Percentiles rank a stretch among this genome's conserved stretches.
Conservation (phyloP, 2,329 filamentous ascomycete species). For the Fusarium xylarioides region DNA sequence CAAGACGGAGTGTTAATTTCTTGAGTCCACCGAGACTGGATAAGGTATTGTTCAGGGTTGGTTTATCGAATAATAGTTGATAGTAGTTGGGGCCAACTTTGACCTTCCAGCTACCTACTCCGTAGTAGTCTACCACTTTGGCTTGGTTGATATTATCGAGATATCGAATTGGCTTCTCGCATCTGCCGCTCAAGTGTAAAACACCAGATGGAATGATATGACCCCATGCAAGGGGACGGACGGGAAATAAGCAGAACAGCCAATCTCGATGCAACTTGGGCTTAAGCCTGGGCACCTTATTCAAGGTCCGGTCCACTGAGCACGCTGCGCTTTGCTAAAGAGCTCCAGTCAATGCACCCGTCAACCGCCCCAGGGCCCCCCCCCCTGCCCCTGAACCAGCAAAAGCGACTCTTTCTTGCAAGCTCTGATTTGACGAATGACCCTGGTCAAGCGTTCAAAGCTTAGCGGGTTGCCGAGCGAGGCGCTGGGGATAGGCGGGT, state of each 20-base stretch:
- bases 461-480: conserved; percentile 37
- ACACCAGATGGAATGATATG: conserved; percentile 10
- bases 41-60: conserved; percentile 1
- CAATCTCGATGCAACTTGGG: conserved; percentile 38
- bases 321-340: conserved; percentile 11
- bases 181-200: conserved; percentile 9
- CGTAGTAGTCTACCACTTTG: not conserved
- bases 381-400: conserved; percentile 38
- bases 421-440: conserved; percentile 28
- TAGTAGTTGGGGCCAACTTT: not conserved
- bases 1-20: conserved; percentile 39
- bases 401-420: conserved; percentile 2
- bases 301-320: conserved; percentile 20
- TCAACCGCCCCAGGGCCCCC: conserved; percentile 14
- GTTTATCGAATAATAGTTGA: not conserved
- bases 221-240: conserved; percentile 20
- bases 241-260: conserved; percentile 23
- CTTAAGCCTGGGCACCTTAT: conserved; percentile 8
- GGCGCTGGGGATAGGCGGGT: conserved; percentile 32
- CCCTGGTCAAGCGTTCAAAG: conserved; percentile 21
- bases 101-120: not conserved
- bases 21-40: conserved; percentile 36
- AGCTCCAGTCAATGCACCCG: conserved; percentile 9
- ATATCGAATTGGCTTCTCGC: conserved; percentile 19
- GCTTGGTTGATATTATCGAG: not conserved